Percentiles rank a stretch among this genome's conserved stretches.
These are phyloP conservation scores for Trichothecium sympodiale DNA, from an alignment of 2,329 filamentous ascomycete genomes.

Conservation along the genomic window DNA sequence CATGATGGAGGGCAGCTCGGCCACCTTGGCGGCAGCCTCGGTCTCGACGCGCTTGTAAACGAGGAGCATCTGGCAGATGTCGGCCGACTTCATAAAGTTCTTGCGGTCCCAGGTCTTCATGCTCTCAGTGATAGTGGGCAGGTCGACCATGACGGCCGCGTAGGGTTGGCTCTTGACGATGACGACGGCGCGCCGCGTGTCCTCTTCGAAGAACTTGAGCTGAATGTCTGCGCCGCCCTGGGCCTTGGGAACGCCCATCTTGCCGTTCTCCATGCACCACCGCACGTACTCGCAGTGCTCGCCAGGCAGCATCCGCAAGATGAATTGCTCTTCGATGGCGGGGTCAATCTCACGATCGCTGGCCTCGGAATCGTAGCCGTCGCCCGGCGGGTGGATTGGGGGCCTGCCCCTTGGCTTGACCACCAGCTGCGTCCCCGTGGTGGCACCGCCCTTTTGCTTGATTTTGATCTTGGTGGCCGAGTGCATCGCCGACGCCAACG, in stretches of 20 bases:
- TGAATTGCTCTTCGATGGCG: conserved; percentile 77
- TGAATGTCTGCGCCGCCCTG: conserved; percentile 66
- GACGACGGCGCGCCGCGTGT: conserved; percentile 63
- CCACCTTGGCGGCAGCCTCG: conserved; percentile 54
- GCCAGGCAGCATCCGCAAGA: conserved; percentile 80
- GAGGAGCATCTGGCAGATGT: conserved; percentile 81
- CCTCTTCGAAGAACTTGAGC: conserved; percentile 68
- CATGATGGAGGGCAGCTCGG: conserved; percentile 61
- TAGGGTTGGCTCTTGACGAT: conserved; percentile 60
- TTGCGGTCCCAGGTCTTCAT: conserved; percentile 93
- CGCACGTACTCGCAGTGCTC: conserved; percentile 77
- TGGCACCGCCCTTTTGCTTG: conserved; percentile 24
- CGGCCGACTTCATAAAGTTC: conserved; percentile 77
- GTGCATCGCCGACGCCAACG: conserved; percentile 14
- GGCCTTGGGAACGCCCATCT: conserved; percentile 54
- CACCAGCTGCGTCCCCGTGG: conserved; percentile 23
- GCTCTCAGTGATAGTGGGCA: conserved; percentile 78
- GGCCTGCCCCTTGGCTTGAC: conserved; percentile 57
- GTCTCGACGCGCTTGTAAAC: conserved; percentile 58
- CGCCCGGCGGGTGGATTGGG: conserved; percentile 61
- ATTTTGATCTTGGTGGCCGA: conserved; percentile 45
- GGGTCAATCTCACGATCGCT: conserved; percentile 84
- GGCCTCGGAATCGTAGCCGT: conserved; percentile 93
- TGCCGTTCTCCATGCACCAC: conserved; percentile 63
- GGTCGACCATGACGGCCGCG: conserved; percentile 68